phyloP scores from a whole-genome alignment of 2,329 filamentous ascomycete genomes.

The Zymoseptoria crescenta region DNA sequence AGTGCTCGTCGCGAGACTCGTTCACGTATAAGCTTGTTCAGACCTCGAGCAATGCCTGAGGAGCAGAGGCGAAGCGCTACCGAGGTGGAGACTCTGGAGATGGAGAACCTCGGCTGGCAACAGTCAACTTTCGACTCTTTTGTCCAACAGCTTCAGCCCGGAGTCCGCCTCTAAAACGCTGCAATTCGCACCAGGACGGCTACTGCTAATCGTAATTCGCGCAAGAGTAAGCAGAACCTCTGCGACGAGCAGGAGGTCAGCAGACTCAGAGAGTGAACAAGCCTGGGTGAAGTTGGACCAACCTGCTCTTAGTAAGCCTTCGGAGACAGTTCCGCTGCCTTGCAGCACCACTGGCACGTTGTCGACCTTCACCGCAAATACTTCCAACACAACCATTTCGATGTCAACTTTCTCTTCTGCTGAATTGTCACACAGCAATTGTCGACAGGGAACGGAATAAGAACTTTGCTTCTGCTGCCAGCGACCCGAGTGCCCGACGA shows the following conservation, averaged over 20 bases:
- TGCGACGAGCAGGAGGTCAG: no score
- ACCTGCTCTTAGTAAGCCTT: not conserved
- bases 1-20: not conserved
- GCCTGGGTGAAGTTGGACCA: no score
- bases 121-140: not conserved
- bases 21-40: not conserved
- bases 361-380: not conserved
- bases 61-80: not conserved
- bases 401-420: not conserved
- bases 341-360: not conserved
- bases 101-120: not conserved
- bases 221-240: not conserved
- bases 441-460: not conserved
- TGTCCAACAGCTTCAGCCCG: no score
- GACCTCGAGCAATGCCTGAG: no score
- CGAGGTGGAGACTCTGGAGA: not conserved
- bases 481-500: no score
- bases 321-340: not conserved
- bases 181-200: no score
- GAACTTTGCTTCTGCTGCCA: no score
- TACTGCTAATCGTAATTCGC: not conserved
- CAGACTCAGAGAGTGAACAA: no score
- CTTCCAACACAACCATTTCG: not conserved
- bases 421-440: not conserved
- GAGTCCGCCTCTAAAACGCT: no score